Evolutionary conservation across 805 yeast genomes (phyloP), one percentile per base, ranked within the genome.

Genomic region (Ogataea trehaloabstinens): DNA sequence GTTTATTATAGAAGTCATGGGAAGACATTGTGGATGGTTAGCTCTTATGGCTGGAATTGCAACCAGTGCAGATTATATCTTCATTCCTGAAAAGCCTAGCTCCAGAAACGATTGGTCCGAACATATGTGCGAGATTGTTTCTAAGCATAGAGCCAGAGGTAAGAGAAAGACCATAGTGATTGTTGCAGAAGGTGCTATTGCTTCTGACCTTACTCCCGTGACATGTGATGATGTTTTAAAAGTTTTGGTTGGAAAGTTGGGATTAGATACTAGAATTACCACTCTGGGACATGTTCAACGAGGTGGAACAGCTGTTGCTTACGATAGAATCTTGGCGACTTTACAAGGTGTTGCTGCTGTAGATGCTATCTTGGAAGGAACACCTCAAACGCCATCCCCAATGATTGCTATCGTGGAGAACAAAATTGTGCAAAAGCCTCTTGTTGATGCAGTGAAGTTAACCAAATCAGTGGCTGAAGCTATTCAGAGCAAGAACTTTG

Each of bases 221-320:
- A 67, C 83, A 4, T 68, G 85, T 19, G 71, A 76, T 33, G 78
- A 80, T 41, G 91, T 85, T 20, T 77, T 76, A 53, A 67, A 78
- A 15, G 85, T 79, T 7, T 66, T 85, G 43, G 85, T 79, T 15
- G 74, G 71, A 32, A 46, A 44, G 31, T 63, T 84, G 42, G 88
- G 88, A 8, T 64, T 85, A 36, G 95, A 85, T 57, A 84, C 91
- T 5, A 71, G 95, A 63, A 82, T 91, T 54, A 93, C 99, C 29
- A 87, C 95, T 10, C 72, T 93, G 53, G 99, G 99, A 39, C 99
- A 93, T 63, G 97, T 93, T 38, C 99, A 93, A 72, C 80, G 99
- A 67, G 99, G 99, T 69, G 99, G 99, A 64, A 78, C 95, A 32
- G 97, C 99, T 18, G 96, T 90, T 39, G 97, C 98, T 2, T 87